Base-by-base conservation (phyloP, 1,284 basidiomycete genomes). In the Tilletia caries region DNA sequence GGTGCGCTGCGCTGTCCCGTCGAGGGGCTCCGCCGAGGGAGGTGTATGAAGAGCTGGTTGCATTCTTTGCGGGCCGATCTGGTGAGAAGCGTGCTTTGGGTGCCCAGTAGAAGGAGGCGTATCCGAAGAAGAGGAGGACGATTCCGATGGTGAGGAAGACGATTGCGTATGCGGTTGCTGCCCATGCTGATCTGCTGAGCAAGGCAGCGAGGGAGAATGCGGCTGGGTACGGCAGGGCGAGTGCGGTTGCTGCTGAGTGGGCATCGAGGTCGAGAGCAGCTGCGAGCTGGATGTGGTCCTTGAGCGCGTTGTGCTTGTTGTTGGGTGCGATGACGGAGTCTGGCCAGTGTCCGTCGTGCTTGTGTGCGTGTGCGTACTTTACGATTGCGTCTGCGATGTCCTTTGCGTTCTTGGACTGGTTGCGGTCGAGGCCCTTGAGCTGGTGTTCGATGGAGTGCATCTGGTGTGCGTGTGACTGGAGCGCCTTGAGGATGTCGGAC, bases 101-200 rank as follows among this genome's bases (percentile, higher is more conserved):
- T 10, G 71, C 72, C 79, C 79, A 80, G 64, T 75, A 76, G 71
- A 75, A 74, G n/a, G 79, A 76, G 1, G 75, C 68, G 70, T 72
- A 77, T 25, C 79, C 79, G 58, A 76, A 78, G 66, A 80, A 79
- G 66, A 78, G 66, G 20, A 80, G 62, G 18, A 76, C 54, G 15
- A 78, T 64, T 18, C 79, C 79, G 0, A 67, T 27, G 37, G 67
- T 10, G 66, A 80, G 78, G 73, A 76, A 79, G 12, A 72, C 65
- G 67, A 80, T 75, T 68, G 74, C 71, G 33, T 78, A 73, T 34
- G 79, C 29, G 65, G 75, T 64, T 48, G 68, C 70, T 50, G 73
- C 72, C 75, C 75, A 78, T 33, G 72, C 50, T 5, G 71, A 66
- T 8, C 71, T 58, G 29, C 69, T 68, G 0, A 75, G 37, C 2